Evolutionary conservation across 139 green algal genomes (phyloP).

Genomic region (Chloropicon primus): DNA sequence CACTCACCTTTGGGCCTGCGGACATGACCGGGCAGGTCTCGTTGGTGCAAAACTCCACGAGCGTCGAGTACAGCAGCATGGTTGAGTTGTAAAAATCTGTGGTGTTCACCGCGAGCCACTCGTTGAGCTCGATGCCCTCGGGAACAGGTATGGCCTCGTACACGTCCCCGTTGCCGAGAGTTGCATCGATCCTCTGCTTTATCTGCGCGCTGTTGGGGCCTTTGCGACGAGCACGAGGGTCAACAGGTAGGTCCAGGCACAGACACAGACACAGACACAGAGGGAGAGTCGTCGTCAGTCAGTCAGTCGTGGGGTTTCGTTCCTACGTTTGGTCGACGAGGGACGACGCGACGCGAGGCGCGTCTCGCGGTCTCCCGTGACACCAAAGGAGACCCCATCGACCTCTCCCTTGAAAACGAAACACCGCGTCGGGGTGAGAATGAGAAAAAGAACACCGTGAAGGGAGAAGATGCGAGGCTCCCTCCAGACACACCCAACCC

Average conservation of each 20-base stretch:
- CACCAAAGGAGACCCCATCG: not conserved
- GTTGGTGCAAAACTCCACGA: slow-evolving; percentile 87
- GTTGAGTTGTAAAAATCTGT: slow-evolving; percentile 96
- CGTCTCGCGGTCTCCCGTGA: not conserved
- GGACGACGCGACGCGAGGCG: not conserved
- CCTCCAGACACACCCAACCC: too few relatives aligned
- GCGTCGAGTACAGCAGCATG: slow-evolving; percentile 77
- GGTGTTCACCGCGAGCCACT: slow-evolving; percentile 84
- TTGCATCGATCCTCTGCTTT: slow-evolving; percentile 82
- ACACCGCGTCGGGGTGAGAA: too few relatives aligned
- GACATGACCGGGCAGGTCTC: slow-evolving; percentile 84
- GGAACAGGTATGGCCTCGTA: not conserved
- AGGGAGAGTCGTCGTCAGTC: not conserved
- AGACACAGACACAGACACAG: not conserved
- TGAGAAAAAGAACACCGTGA: too few relatives aligned
- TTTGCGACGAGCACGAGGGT: not conserved
- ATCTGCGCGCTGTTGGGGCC: slow-evolving; percentile 55
- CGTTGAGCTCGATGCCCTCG: slow-evolving; percentile 44
- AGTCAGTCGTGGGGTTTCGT: too few relatives aligned
- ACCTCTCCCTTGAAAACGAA: too few relatives aligned
- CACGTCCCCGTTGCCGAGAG: slow-evolving; percentile 68
- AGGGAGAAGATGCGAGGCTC: too few relatives aligned
- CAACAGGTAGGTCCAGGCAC: not conserved
- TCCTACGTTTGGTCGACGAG: not conserved
- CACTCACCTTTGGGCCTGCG: slow-evolving; percentile 67